These are phyloP conservation scores for Poronia punctata DNA, from an alignment of 495 filamentous ascomycete species.

Conservation along the genomic window DNA sequence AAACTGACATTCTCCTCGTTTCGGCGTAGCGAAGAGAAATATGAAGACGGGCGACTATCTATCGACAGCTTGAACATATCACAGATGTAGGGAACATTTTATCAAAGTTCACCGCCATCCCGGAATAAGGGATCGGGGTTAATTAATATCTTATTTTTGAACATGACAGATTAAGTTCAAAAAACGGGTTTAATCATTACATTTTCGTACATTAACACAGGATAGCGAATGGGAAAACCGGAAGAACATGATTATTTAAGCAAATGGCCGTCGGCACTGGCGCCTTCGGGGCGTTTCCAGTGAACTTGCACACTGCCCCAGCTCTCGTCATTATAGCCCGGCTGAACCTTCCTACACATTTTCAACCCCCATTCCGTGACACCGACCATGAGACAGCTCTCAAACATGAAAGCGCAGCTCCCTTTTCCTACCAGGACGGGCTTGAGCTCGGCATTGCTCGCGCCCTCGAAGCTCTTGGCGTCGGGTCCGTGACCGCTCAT, in stretches of 20 bases:
- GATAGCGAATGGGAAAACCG: no score
- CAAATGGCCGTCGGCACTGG: constrained; percentile 17
- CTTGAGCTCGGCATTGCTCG: constrained; percentile 46
- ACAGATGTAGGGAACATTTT: no score
- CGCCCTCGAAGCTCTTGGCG: constrained; percentile 58
- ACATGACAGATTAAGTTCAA: no score
- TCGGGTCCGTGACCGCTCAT: constrained; percentile 56
- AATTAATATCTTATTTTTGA: no score
- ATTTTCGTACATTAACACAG: no score
- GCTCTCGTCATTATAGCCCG: constrained; percentile 75
- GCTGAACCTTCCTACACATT: constrained; percentile 77
- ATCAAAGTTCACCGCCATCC: no score
- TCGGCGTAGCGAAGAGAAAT: no score
- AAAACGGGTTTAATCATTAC: no score
- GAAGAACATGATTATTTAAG: constrained; percentile 17
- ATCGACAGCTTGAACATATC: no score
- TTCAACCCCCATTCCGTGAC: constrained; percentile 88
- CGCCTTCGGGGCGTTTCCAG: constrained; percentile 56
- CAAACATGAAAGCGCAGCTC: constrained; percentile 61
- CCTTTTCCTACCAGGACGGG: constrained; percentile 49
- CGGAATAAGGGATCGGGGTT: no score
- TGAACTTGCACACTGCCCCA: constrained; percentile 74
- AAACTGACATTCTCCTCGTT: no score
- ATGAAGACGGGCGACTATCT: no score
- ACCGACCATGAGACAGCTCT: constrained; percentile 75